These are phyloP conservation scores for Boletus fagicola DNA, from an alignment of 768 basidiomycete species.

Conservation along the genomic window DNA sequence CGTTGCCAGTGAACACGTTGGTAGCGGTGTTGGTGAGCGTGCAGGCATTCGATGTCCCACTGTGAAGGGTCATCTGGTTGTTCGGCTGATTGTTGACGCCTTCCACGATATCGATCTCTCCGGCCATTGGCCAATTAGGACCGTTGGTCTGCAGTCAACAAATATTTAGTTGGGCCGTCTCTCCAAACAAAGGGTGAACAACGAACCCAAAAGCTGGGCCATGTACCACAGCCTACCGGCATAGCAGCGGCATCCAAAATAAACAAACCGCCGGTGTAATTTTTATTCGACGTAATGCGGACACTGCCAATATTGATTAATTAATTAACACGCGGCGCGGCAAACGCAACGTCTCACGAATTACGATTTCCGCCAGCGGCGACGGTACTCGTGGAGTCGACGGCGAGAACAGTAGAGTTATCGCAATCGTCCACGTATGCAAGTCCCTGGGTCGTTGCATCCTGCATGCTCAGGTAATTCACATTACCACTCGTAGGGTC, in stretches of 20 bases:
- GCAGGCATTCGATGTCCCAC: conserved; percentile 41
- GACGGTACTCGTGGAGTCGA: conserved; percentile 55
- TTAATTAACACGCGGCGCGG: not conserved
- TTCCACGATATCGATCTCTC: conserved; percentile 76
- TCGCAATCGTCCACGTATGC: conserved; percentile 58
- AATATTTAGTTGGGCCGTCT: not conserved
- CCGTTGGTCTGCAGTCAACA: conserved; percentile 40
- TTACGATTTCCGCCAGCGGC: conserved; percentile 52
- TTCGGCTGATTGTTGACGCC: conserved; percentile 57
- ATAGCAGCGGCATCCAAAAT: conserved; percentile 69
- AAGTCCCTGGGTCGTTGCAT: conserved; percentile 53
- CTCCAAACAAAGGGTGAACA: not conserved
- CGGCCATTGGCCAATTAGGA: conserved; percentile 49
- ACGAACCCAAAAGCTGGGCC: conserved; percentile 57
- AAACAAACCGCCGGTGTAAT: conserved; percentile 66
- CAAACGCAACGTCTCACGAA: conserved; percentile 36
- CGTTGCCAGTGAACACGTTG: conserved; percentile 20
- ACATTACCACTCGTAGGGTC: conserved; percentile 77
- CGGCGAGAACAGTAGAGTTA: conserved; percentile 57
- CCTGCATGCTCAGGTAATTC: conserved; percentile 47
- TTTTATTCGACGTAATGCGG: conserved; percentile 63
- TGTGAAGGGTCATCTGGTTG: conserved; percentile 71
- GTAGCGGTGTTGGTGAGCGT: conserved; percentile 18
- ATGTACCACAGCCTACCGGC: conserved; percentile 66
- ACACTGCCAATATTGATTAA: conserved; percentile 41